Evolutionary conservation across 495 filamentous ascomycete species (phyloP), one percentile per base, ranked within the genome.

Genomic region (Talaromyces liani): DNA sequence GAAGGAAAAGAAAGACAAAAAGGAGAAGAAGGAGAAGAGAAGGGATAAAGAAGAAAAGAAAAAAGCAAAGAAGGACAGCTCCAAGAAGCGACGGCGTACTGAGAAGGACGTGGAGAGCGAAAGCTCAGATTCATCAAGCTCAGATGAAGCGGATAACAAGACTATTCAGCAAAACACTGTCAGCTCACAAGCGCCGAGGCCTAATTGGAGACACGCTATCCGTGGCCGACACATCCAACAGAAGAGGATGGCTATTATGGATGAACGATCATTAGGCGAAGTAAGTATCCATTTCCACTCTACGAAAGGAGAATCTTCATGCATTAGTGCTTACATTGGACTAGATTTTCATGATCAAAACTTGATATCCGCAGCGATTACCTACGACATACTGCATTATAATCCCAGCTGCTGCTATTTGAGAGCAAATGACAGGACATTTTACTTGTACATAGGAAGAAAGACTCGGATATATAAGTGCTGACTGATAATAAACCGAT

Each of bases 301-400:
- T 8, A 45, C 9, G 53, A 39, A 25, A 18, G 18, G 4, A 33
- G 29, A 56, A 29, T 45, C 47, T 39, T 14, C 36, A 27, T 45
- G 20, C 51, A 16, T 34, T 24, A 22, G 59, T 45, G 65, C 80
- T 85, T 66, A 86, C 70, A 31, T 20, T 1, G 27, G 27, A 39
- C 6, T 66, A 91, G 88, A 91, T 91, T 64, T 87, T 90, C 68
- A 90, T 91, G 88, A 80, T 90, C 58, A 89, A 89, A 62, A 70
- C 80, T 64, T 71, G 55, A 66, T 53, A 70, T 73, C 76, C 49
- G 73, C 75, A 65, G 39, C 53, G 55, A 45, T 33, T 8, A n/a
- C 8, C 33, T 20, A 20, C n/a, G 22, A 47, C 22, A 25, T 24
- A 60, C 53, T 56, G 53, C 53, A 56, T 56, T 56, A 18, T 49